Evolutionary conservation across 495 filamentous ascomycete genomes (phyloP).

Genomic region (Penicillium coprophilum): DNA sequence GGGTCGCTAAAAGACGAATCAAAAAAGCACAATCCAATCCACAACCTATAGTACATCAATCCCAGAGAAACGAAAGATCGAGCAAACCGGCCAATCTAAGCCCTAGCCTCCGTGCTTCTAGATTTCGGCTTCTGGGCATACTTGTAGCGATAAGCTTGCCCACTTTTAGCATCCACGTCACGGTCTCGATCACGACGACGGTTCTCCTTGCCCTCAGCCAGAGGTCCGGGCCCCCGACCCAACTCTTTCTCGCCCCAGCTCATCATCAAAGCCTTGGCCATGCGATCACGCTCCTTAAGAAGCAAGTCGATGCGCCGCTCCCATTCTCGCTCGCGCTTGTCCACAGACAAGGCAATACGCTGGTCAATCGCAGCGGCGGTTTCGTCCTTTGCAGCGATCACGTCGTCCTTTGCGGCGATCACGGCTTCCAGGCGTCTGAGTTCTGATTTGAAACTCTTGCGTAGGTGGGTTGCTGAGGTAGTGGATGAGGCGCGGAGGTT

Average conservation of each 20-base stretch:
- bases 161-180: constrained; percentile 27
- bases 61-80: not conserved
- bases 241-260: constrained; percentile 52
- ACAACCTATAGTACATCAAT: constrained; percentile 1
- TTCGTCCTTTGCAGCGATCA: constrained; percentile 45
- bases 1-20: not conserved
- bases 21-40: constrained; percentile 3
- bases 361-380: constrained; percentile 41
- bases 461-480: constrained; percentile 27
- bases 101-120: constrained; percentile 22
- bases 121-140: constrained; percentile 30
- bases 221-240: constrained; percentile 23
- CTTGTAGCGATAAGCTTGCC: constrained; percentile 51
- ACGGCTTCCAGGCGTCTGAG: constrained; percentile 36
- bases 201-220: constrained; percentile 30
- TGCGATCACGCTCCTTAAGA: constrained; percentile 56
- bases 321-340: constrained; percentile 54
- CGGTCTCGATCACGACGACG: constrained; percentile 18
- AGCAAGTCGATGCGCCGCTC: constrained; percentile 50
- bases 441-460: constrained; percentile 33
- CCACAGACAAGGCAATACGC: constrained; percentile 44
- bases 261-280: constrained; percentile 52
- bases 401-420: constrained; percentile 42
- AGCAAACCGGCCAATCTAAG: constrained; percentile 2
- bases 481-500: constrained; percentile 26